Evolutionary conservation across 2,329 filamentous ascomycete genomes (phyloP).

Genomic region (Teratosphaeria pseudoeucalypti): DNA sequence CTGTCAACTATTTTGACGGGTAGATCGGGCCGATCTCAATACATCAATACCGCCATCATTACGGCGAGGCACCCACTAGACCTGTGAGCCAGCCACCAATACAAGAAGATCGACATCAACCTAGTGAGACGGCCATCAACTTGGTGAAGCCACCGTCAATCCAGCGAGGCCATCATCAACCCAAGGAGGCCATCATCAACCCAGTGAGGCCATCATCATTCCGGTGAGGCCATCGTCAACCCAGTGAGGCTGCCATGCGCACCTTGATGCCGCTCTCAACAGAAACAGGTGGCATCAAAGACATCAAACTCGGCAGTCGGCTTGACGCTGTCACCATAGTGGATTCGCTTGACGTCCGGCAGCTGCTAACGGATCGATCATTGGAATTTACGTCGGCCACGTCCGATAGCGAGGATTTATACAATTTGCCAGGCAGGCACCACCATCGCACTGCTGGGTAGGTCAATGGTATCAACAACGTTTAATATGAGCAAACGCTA

Average conservation of each 20-base stretch:
- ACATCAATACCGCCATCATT: background rate
- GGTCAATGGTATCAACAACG: background rate
- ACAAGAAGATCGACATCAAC: background rate
- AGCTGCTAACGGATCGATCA: background rate
- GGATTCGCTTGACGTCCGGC: background rate
- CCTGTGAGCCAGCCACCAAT: background rate
- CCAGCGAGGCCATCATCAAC: background rate
- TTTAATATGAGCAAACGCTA: background rate
- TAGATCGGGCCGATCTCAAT: background rate
- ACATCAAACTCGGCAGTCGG: too few relatives aligned
- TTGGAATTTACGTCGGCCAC: background rate
- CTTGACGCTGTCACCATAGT: too few relatives aligned
- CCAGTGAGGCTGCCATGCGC: background rate
- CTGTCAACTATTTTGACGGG: background rate
- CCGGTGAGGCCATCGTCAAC: background rate
- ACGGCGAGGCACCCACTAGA: background rate
- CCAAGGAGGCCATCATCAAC: background rate
- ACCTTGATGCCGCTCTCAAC: background rate
- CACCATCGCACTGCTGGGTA: background rate
- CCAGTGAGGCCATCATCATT: background rate
- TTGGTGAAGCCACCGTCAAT: background rate
- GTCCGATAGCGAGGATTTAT: background rate
- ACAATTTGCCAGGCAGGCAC: background rate
- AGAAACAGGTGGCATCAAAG: background rate
- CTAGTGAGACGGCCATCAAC: background rate